Conservation (phyloP, 345 rosid genomes). For the Pistacia integerrima region DNA sequence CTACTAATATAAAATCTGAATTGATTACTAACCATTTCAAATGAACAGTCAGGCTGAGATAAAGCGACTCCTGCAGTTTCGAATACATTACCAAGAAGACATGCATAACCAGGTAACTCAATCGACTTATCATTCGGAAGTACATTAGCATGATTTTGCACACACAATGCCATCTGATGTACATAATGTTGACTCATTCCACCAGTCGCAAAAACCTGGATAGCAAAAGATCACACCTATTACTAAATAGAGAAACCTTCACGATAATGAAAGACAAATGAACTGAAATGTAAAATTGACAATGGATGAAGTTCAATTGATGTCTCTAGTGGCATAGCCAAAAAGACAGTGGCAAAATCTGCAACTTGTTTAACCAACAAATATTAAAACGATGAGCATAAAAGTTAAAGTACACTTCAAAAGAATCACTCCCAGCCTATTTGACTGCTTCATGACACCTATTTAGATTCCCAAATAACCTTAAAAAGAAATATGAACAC, state of each 20-base stretch:
- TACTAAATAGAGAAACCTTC: slow-evolving; percentile 11
- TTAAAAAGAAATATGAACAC: neutral
- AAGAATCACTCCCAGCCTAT: neutral
- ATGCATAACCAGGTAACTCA: slow-evolving; percentile 78
- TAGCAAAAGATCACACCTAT: slow-evolving; percentile 27
- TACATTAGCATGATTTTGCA: slow-evolving; percentile 58
- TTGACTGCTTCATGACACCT: neutral
- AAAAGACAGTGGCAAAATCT: neutral
- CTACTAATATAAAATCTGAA: neutral
- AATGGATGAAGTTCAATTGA: neutral
- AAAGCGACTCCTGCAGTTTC: slow-evolving; percentile 82
- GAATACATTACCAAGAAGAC: slow-evolving; percentile 86
- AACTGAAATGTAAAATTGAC: neutral
- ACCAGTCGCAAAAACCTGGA: slow-evolving; percentile 73
- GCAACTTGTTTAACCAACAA: neutral
- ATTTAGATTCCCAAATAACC: neutral
- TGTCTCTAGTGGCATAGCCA: neutral
- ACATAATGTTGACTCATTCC: slow-evolving; percentile 66
- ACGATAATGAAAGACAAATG: neutral
- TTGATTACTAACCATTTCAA: slow-evolving; percentile 67
- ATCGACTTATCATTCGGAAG: slow-evolving; percentile 62
- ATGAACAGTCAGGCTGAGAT: slow-evolving; percentile 75
- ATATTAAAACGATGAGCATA: neutral
- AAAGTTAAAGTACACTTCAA: neutral
- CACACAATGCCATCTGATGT: slow-evolving; percentile 72